phyloP scores from a whole-genome alignment of 2,329 filamentous ascomycete genomes.

The Calonectria hawksworthii region DNA sequence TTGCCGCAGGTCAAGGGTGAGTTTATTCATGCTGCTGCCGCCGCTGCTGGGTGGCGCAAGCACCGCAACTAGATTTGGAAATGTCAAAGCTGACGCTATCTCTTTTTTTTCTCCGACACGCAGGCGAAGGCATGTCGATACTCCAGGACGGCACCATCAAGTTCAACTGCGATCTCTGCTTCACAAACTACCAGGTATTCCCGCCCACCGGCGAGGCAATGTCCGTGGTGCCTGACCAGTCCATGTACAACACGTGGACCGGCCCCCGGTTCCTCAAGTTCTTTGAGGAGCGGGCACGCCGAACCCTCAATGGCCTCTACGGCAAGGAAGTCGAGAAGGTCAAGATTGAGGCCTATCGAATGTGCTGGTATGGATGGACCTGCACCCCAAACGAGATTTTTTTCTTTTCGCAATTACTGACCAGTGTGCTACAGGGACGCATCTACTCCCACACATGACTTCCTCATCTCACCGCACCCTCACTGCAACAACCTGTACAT shows the following conservation, averaged over 20 bases:
- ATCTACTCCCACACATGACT: constrained; percentile 73
- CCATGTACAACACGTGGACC: constrained; percentile 59
- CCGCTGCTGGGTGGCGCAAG: neutral
- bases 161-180: constrained; percentile 72
- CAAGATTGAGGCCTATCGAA: constrained; percentile 58
- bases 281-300: constrained; percentile 60
- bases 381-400: neutral
- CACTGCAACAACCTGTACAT: constrained; percentile 68
- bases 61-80: constrained; percentile 3
- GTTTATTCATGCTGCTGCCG: constrained; percentile 28
- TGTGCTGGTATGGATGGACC: constrained; percentile 60
- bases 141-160: constrained; percentile 67
- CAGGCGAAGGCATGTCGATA: constrained; percentile 60
- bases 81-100: constrained; percentile 20
- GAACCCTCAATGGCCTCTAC: constrained; percentile 57
- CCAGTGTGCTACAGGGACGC: constrained; percentile 65
- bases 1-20: constrained; percentile 57
- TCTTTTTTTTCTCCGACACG: neutral
- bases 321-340: constrained; percentile 56
- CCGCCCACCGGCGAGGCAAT: constrained; percentile 64
- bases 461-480: constrained; percentile 68
- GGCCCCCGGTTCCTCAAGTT: constrained; percentile 54
- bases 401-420: constrained; percentile 19
- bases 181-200: constrained; percentile 66
- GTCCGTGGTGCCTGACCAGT: constrained; percentile 62